Evolutionary conservation across 2,329 filamentous ascomycete species (phyloP).

Genomic region (Hymenoscyphus repandus): DNA sequence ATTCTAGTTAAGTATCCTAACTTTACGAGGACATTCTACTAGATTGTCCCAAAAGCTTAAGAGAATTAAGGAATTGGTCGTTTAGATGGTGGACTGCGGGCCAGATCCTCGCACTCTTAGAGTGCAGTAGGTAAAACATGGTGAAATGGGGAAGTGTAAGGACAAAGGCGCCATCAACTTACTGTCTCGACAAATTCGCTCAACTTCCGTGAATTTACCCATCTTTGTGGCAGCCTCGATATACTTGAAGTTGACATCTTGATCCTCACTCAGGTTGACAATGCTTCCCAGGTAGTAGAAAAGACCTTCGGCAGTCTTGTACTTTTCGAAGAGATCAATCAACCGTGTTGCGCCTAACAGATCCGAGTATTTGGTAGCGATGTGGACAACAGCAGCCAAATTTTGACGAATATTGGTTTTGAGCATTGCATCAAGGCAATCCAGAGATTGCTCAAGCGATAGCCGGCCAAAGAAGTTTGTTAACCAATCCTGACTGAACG

Average conservation of each 20-base stretch:
- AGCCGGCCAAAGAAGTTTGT: conserved; percentile 89
- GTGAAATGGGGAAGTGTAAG: no score
- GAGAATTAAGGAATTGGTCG: no score
- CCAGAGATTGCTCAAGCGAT: conserved; percentile 90
- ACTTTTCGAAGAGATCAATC: conserved; percentile 94
- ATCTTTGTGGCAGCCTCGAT: conserved; percentile 95
- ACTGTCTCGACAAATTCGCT: conserved; percentile 95
- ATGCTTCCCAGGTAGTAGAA: conserved; percentile 99
- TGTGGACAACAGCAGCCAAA: conserved; percentile 86
- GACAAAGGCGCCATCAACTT: no score
- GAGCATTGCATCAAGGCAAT: conserved; percentile 94
- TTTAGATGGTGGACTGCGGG: conserved; percentile 39
- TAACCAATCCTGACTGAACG: conserved; percentile 87
- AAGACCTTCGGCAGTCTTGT: conserved; percentile 92
- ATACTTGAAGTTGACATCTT: conserved; percentile 98
- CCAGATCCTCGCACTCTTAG: no score
- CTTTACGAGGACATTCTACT: no score
- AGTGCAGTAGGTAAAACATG: no score
- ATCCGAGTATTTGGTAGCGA: conserved; percentile 97
- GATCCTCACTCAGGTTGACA: conserved; percentile 92
- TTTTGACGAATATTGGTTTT: conserved; percentile 96
- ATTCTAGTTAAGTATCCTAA: no score
- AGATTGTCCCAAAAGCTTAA: no score
- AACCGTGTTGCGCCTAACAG: conserved; percentile 81
- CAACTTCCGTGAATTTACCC: conserved; percentile 90